phyloP scores from a whole-genome alignment of 2,329 filamentous ascomycete genomes.

The Botrytis paeoniae region DNA sequence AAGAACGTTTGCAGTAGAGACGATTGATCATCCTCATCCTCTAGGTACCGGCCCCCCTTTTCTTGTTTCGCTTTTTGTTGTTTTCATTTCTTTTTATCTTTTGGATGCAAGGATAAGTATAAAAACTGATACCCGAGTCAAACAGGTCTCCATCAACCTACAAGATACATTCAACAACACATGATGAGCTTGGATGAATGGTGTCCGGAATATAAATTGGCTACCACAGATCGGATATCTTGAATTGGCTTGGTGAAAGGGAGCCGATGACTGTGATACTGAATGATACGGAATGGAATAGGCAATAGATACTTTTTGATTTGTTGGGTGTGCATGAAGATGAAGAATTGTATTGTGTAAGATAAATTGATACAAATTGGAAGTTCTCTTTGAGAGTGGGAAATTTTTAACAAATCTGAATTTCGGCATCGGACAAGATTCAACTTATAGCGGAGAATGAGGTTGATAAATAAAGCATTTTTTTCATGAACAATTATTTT shows the following conservation, averaged over 20 bases:
- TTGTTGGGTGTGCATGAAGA: neutral
- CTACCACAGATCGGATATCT: conserved; percentile 18
- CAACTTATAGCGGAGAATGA: neutral
- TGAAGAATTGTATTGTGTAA: neutral
- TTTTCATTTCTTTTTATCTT: neutral
- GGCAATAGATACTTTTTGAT: neutral
- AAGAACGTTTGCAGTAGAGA: conserved; percentile 36
- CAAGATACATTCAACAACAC: conserved; percentile 29
- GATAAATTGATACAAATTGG: neutral
- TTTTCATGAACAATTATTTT: neutral
- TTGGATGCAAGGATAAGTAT: too few species aligned
- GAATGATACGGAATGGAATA: neutral
- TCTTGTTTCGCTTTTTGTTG: neutral
- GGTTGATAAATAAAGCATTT: neutral
- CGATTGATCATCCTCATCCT: conserved; percentile 37
- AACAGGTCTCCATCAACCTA: conserved; percentile 32
- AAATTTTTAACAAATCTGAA: neutral
- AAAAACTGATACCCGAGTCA: neutral
- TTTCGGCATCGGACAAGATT: neutral
- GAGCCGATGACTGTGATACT: neutral
- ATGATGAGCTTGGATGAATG: conserved; percentile 30
- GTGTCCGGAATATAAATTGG: conserved; percentile 33
- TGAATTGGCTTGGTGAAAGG: neutral
- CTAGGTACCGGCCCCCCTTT: conserved; percentile 25
- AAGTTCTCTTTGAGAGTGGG: neutral